Conservation (phyloP, 2,329 filamentous ascomycete species). For the Aspergillus pseudoviridinutans region DNA sequence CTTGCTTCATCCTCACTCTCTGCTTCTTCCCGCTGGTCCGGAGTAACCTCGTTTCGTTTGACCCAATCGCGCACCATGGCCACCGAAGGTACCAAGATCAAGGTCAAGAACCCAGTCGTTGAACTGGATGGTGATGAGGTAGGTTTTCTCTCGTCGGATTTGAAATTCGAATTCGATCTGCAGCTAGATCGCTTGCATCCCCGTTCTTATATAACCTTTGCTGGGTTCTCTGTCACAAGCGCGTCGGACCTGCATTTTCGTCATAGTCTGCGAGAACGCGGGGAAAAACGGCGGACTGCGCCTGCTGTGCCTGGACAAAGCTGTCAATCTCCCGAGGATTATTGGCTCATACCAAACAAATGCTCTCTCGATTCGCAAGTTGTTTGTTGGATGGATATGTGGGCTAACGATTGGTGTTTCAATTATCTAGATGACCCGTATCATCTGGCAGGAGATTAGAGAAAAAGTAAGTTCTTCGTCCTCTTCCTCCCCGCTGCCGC, state of each 20-base stretch:
- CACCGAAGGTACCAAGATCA: slow-evolving; percentile 71
- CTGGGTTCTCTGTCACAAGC: background rate
- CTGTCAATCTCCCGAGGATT: slow-evolving; percentile 22
- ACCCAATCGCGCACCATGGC: slow-evolving; percentile 46
- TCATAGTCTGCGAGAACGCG: slow-evolving; percentile 22
- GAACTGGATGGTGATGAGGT: slow-evolving; percentile 83
- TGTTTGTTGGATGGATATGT: slow-evolving; percentile 11
- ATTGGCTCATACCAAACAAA: background rate
- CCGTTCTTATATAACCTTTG: slow-evolving; percentile 8
- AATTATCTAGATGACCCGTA: slow-evolving; percentile 80
- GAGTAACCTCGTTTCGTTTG: slow-evolving; percentile 24
- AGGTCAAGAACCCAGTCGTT: slow-evolving; percentile 98
- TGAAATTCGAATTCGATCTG: background rate
- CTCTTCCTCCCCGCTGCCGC: slow-evolving; percentile 1
- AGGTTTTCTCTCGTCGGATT: slow-evolving; percentile 13
- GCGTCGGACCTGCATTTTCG: slow-evolving; percentile 21
- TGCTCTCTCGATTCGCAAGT: slow-evolving; percentile 1
- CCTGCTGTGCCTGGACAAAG: slow-evolving; percentile 9
- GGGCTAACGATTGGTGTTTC: slow-evolving; percentile 8
- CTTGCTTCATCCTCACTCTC: slow-evolving; percentile 20
- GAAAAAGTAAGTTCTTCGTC: slow-evolving; percentile 60
- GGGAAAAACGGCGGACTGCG: slow-evolving; percentile 29
- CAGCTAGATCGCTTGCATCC: slow-evolving; percentile 1
- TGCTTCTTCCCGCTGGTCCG: slow-evolving; percentile 28
- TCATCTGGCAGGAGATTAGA: slow-evolving; percentile 99